Percentiles rank a stretch among this genome's conserved stretches.
phyloP scores from a whole-genome alignment of 2,329 filamentous ascomycete species.

The Microsporum ferrugineum region DNA sequence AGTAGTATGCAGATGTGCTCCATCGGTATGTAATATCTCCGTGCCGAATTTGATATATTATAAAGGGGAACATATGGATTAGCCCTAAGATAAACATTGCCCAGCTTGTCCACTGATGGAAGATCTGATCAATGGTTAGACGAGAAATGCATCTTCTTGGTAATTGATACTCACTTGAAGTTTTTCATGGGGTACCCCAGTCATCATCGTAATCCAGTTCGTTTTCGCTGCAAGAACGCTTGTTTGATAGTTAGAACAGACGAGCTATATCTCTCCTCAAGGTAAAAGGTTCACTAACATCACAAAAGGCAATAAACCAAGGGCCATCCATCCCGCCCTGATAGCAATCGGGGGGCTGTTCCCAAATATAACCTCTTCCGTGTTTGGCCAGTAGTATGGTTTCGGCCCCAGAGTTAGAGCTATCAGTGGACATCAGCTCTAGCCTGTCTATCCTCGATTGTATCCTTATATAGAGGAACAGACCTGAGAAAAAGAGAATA shows the following conservation, averaged over 20 bases:
- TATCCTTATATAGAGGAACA: neutral
- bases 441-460: neutral
- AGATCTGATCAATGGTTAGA: slow-evolving; percentile 29
- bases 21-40: slow-evolving; percentile 38
- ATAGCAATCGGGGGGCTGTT: slow-evolving; percentile 45
- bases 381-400: slow-evolving; percentile 48
- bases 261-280: neutral
- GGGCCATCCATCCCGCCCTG: slow-evolving; percentile 42
- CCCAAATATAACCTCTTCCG: slow-evolving; percentile 32
- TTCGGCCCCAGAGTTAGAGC: slow-evolving; percentile 40
- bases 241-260: neutral
- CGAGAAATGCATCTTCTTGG: neutral
- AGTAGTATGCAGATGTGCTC: slow-evolving; percentile 37
- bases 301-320: slow-evolving; percentile 43
- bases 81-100: slow-evolving; percentile 45
- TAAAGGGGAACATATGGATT: slow-evolving; percentile 48
- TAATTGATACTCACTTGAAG: slow-evolving; percentile 21
- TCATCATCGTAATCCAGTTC: slow-evolving; percentile 37
- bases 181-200: slow-evolving; percentile 46
- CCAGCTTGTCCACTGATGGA: slow-evolving; percentile 43
- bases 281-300: slow-evolving; percentile 23
- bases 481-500: neutral
- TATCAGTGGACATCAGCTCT: slow-evolving; percentile 11
- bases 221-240: slow-evolving; percentile 32
- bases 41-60: slow-evolving; percentile 38